Percentiles rank a stretch among this genome's conserved stretches.
Evolutionary conservation across 2,329 filamentous ascomycete genomes (phyloP).

Genomic region (Penicillium crustosum): DNA sequence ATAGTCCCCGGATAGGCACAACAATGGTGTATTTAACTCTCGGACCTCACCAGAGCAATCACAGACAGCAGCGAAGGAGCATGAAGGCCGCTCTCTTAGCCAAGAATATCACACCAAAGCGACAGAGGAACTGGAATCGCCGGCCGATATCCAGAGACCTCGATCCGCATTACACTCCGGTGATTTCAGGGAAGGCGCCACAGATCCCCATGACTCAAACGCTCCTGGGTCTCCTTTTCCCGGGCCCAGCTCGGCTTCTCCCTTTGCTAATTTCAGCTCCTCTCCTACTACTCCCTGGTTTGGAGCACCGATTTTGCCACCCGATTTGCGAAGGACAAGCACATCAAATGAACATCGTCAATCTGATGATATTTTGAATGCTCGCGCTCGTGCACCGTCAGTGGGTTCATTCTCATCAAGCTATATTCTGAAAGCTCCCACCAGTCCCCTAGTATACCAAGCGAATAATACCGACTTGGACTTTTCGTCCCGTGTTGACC

Average conservation of each 20-base stretch:
- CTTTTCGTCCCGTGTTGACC: constrained; percentile 55
- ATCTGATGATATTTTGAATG: constrained; percentile 20
- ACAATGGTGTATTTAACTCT: constrained; percentile 10
- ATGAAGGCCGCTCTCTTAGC: constrained; percentile 16
- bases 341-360: constrained; percentile 6
- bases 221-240: constrained; percentile 23
- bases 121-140: constrained; percentile 52
- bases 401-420: constrained; percentile 72
- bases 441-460: constrained; percentile 86
- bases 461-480: constrained; percentile 79
- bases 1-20: constrained; percentile 9
- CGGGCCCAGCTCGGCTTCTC: constrained; percentile 12
- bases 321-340: constrained; percentile 3
- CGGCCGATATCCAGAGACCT: constrained; percentile 73
- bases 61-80: constrained; percentile 13
- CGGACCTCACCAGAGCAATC: constrained; percentile 31
- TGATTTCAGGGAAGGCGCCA: constrained; percentile 56
- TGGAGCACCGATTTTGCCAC: constrained; percentile 29
- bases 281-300: constrained; percentile 62
- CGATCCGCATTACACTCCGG: constrained; percentile 69
- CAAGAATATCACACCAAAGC: constrained; percentile 35
- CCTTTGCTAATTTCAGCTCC: constrained; percentile 37
- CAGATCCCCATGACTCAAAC: constrained; percentile 23
- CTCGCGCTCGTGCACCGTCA: constrained; percentile 55
- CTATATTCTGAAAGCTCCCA: constrained; percentile 83